A percentile compares a stretch with the other conserved stretches of the same genome.
Evolutionary conservation across 1,139 yeast genomes (phyloP).

Genomic region (Taphrina pruni): DNA sequence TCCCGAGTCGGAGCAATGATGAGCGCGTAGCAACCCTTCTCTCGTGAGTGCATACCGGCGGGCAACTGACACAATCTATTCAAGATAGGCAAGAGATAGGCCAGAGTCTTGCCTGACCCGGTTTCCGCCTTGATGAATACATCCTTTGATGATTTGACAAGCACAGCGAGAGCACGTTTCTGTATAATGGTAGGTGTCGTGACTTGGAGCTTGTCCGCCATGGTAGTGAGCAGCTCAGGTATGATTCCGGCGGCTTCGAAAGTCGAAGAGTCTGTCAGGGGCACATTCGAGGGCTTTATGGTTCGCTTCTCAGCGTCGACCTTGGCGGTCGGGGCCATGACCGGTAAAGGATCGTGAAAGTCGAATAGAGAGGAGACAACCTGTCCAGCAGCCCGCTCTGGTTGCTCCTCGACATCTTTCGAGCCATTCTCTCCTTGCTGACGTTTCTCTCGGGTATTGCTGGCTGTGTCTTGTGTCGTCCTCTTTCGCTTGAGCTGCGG

Average conservation of each 20-base stretch:
- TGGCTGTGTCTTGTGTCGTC: constrained; percentile 5
- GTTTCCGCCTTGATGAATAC: constrained; percentile 92
- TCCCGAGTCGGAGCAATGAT: constrained; percentile 93
- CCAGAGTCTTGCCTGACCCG: constrained; percentile 94
- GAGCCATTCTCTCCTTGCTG: not conserved
- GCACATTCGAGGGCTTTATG: constrained; percentile 76
- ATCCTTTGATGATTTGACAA: constrained; percentile 55
- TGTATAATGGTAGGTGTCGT: constrained; percentile 85
- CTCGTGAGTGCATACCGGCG: constrained; percentile 61
- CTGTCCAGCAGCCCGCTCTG: constrained; percentile 31
- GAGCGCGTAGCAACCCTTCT: constrained; percentile 86
- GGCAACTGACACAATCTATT: constrained; percentile 67
- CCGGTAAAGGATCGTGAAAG: constrained; percentile 59
- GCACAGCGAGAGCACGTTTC: constrained; percentile 75
- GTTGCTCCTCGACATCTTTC: not conserved
- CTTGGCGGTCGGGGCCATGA: constrained; percentile 50
- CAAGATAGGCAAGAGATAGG: constrained; percentile 83
- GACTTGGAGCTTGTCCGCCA: constrained; percentile 65
- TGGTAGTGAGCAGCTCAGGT: constrained; percentile 60
- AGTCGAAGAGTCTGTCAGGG: constrained; percentile 67
- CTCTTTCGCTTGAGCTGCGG: constrained; percentile 30
- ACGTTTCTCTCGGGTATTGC: constrained; percentile 2
- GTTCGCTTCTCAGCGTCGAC: constrained; percentile 47
- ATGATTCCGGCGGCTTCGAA: constrained; percentile 76
- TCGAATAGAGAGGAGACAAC: constrained; percentile 86